A percentile compares a stretch with the other conserved stretches of the same genome.
phyloP scores from a whole-genome alignment of 345 rosid species.

The Acer saccharum region DNA sequence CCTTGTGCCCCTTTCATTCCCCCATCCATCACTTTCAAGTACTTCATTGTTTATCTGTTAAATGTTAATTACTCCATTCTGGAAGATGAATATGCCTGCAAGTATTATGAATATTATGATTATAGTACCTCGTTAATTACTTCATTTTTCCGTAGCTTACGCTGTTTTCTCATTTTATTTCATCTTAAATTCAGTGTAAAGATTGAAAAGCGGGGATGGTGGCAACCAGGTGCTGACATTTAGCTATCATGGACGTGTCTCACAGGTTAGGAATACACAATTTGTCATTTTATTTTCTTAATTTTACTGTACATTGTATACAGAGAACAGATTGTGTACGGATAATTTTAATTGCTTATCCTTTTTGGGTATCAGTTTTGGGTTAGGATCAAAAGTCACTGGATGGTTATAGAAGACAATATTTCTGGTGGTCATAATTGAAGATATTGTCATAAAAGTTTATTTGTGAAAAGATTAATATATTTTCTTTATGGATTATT shows the following conservation, averaged over 20 bases:
- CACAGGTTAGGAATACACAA: constrained; percentile 53
- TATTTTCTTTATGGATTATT: constrained; percentile 10
- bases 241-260: constrained; percentile 18
- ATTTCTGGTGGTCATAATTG: constrained; percentile 24
- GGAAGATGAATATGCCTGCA: constrained; percentile 6
- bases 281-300: constrained; percentile 8
- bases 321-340: constrained; percentile 17
- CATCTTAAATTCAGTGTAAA: constrained; percentile 35
- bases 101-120: background rate
- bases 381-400: constrained; percentile 9
- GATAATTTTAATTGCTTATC: constrained; percentile 22
- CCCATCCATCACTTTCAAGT: background rate
- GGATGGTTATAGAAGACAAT: constrained; percentile 26
- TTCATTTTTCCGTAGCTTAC: constrained; percentile 6
- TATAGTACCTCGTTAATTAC: background rate
- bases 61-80: background rate
- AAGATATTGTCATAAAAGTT: constrained; percentile 19
- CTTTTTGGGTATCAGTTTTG: constrained; percentile 12
- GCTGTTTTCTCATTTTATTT: constrained; percentile 13
- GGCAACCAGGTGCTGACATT: constrained; percentile 28
- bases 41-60: background rate
- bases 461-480: constrained; percentile 33
- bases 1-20: background rate
- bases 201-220: constrained; percentile 30
- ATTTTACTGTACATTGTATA: constrained; percentile 19